phyloP scores from a whole-genome alignment of 768 basidiomycete genomes.

The Leccinum uliginosum region DNA sequence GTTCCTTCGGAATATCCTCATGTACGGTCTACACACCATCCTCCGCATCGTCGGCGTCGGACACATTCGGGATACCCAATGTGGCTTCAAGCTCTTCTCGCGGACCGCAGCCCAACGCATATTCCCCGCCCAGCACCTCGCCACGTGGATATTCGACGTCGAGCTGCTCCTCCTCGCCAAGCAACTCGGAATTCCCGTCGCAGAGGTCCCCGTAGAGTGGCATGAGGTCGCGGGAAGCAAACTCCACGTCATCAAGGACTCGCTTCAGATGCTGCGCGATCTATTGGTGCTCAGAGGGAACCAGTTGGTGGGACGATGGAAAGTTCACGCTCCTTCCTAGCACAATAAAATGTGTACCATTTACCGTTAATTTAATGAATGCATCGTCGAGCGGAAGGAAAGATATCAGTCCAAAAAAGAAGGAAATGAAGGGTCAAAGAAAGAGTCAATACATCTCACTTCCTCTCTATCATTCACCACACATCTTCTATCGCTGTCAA shows the following conservation, averaged over 20 bases:
- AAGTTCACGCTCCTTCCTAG: conserved; percentile 21
- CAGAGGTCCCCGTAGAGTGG: conserved; percentile 88
- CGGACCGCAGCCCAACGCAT: conserved; percentile 75
- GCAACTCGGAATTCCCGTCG: conserved; percentile 70
- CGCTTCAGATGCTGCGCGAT: conserved; percentile 86
- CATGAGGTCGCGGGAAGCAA: conserved; percentile 93
- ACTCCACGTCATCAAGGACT: conserved; percentile 78
- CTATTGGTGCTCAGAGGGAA: conserved; percentile 81
- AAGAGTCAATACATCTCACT: conserved; percentile 6
- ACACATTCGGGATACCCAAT: conserved; percentile 91
- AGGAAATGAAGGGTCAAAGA: not conserved
- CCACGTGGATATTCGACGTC: conserved; percentile 96
- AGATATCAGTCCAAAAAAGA: conserved; percentile 12
- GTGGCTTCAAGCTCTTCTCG: conserved; percentile 95
- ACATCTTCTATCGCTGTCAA: conserved; percentile 23
- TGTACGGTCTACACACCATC: conserved; percentile 91
- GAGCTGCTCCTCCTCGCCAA: conserved; percentile 86
- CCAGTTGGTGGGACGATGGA: conserved; percentile 77
- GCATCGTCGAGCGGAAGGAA: conserved; percentile 5
- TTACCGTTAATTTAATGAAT: conserved; percentile 26
- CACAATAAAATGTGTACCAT: conserved; percentile 20
- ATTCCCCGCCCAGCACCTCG: conserved; percentile 82
- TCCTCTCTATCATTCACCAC: conserved; percentile 12
- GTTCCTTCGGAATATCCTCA: conserved; percentile 81
- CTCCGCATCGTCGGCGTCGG: conserved; percentile 86